A percentile compares a stretch with the other conserved stretches of the same genome.
Conservation (phyloP, 495 filamentous ascomycete species). For the Xylaria nigripes region DNA sequence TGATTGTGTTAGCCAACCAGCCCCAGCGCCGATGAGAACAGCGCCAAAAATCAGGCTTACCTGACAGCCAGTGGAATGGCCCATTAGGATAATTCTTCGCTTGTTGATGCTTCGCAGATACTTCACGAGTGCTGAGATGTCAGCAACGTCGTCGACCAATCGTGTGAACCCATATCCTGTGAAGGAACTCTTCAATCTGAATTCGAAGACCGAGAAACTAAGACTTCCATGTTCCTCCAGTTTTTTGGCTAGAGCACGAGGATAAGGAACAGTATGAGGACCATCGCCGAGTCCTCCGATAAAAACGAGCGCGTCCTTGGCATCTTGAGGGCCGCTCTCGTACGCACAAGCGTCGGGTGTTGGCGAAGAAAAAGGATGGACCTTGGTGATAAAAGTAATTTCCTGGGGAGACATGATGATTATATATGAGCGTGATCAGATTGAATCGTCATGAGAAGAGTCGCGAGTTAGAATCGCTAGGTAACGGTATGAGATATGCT, state of each 20-base stretch:
- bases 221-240: slow-evolving; percentile 42
- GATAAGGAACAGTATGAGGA: slow-evolving; percentile 57
- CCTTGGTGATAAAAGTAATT: slow-evolving; percentile 23
- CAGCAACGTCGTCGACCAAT: slow-evolving; percentile 61
- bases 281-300: slow-evolving; percentile 79
- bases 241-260: slow-evolving; percentile 55
- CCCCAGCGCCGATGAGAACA: not conserved
- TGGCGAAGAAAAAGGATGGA: slow-evolving; percentile 30
- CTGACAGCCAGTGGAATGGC: slow-evolving; percentile 79
- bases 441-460: no score
- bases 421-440: not conserved
- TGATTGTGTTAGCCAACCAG: slow-evolving; percentile 9
- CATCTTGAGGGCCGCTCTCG: slow-evolving; percentile 26
- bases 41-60: slow-evolving; percentile 7
- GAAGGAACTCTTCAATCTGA: slow-evolving; percentile 46
- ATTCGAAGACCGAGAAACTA: slow-evolving; percentile 36
- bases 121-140: slow-evolving; percentile 62
- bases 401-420: slow-evolving; percentile 14
- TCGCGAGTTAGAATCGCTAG: no score
- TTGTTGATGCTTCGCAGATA: slow-evolving; percentile 50
- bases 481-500: no score
- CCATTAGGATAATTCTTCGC: slow-evolving; percentile 72
- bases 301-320: slow-evolving; percentile 66
- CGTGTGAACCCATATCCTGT: slow-evolving; percentile 63
- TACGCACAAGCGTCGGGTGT: slow-evolving; percentile 25